A percentile compares a stretch with the other conserved stretches of the same genome.
phyloP scores from a whole-genome alignment of 352 stramenopile species.

The Globisporangium canariense region DNA sequence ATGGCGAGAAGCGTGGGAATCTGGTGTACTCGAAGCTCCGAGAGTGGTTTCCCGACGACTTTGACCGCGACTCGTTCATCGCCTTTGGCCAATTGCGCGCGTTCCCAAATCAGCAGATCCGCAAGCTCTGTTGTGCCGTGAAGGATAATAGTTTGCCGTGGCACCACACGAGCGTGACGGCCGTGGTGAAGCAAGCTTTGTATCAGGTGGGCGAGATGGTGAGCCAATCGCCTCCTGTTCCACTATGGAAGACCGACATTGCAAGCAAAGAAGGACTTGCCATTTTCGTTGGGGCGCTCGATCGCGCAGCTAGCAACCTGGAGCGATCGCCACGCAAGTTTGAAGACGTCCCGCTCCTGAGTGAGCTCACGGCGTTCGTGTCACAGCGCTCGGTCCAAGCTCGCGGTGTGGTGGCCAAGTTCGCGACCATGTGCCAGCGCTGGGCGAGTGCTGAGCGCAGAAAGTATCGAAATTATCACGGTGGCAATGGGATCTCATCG shows the following conservation, averaged over 20 bases:
- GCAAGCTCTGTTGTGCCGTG: slow-evolving; percentile 41
- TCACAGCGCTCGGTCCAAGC: neutral
- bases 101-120: slow-evolving; percentile 46
- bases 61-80: slow-evolving; percentile 29
- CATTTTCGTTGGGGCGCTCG: slow-evolving; percentile 18
- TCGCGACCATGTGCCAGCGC: slow-evolving; percentile 1
- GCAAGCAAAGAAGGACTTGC: slow-evolving; percentile 1
- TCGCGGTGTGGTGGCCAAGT: neutral
- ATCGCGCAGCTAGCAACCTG: neutral
- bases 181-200: slow-evolving; percentile 40
- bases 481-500: neutral
- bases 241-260: slow-evolving; percentile 47
- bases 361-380: slow-evolving; percentile 2
- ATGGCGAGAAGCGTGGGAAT: slow-evolving; percentile 33
- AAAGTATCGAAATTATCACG: neutral
- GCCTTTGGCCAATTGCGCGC: slow-evolving; percentile 36
- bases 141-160: slow-evolving; percentile 41
- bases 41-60: slow-evolving; percentile 14
- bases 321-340: neutral
- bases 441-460: neutral
- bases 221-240: slow-evolving; percentile 19
- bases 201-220: slow-evolving; percentile 45
- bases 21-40: slow-evolving; percentile 36
- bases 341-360: slow-evolving; percentile 7
- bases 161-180: slow-evolving; percentile 30